phyloP scores from a whole-genome alignment of 805 yeast species.

The Cyberlindnera americana region DNA sequence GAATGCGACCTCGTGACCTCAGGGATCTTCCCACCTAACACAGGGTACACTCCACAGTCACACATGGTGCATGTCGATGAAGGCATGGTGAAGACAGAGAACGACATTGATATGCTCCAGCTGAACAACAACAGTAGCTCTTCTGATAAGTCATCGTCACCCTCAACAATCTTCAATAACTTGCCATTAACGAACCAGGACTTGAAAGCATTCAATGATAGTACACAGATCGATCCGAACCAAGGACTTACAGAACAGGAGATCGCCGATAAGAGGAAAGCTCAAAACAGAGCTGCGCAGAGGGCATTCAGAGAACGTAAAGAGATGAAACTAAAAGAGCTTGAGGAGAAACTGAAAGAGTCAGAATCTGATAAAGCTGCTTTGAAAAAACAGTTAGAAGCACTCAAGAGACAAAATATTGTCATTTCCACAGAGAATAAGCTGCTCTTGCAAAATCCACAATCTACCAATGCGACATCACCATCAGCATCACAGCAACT shows the following conservation, averaged over 20 bases:
- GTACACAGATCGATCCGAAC: conserved; percentile 5
- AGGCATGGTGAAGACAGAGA: conserved; percentile 6
- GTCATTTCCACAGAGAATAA: conserved; percentile 62
- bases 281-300: conserved; percentile 85
- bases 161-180: conserved; percentile 15
- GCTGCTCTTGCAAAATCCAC: conserved; percentile 38
- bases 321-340: conserved; percentile 65
- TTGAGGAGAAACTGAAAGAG: conserved; percentile 53
- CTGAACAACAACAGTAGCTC: conserved; percentile 4
- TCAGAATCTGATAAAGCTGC: conserved; percentile 53
- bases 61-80: neutral
- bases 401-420: conserved; percentile 49
- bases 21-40: conserved; percentile 7
- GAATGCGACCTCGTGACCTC: conserved; percentile 22
- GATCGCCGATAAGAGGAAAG: conserved; percentile 56
- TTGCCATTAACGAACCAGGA: conserved; percentile 13
- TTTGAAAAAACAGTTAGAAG: conserved; percentile 46
- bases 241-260: conserved; percentile 32
- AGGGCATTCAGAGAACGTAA: conserved; percentile 82
- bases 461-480: neutral
- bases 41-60: neutral
- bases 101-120: conserved; percentile 4
- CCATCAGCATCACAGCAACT: conserved; percentile 4
- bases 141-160: conserved; percentile 25
- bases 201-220: conserved; percentile 5